Evolutionary conservation across 2,329 filamentous ascomycete species (phyloP), one percentile per base, ranked within the genome.

Genomic region (Aspergillus sp.): DNA sequence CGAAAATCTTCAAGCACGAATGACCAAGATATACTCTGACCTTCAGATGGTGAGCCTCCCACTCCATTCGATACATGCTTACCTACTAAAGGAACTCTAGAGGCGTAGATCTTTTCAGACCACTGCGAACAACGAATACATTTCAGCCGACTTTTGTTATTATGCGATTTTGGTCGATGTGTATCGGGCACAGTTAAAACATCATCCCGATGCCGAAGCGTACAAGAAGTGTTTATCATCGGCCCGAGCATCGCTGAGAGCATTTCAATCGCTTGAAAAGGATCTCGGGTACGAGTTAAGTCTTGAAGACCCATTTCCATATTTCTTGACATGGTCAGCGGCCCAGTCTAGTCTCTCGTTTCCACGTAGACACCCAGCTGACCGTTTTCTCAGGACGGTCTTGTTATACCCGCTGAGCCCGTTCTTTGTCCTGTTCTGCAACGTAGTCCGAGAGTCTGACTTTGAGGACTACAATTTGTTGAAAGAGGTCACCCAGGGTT

Each of bases 131-230:
- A 50, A 44, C 11, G 58, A 64, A 23, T 65, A 62, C 62, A 38
- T 60, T 14, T 51, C 59, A 11, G 49, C 46, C 2, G 64, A 65
- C 13, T 66, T 66, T 32, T 59, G 55, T 36, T 64, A 60, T 46
- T 62, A 59, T 38, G 57, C 63, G 1, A 64, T 66, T 29, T 50
- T 62, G 5, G 62, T 64, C 4, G 63, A 65, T n/a, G 56, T 65
- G 32, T 55, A 61, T 16, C 59, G 64, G 25, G 63, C 64, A 4
- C 57, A 58, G 1, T 40, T 65, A n/a, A 57, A 52, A 42, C 54
- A 47, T 36, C 43, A 50, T 1, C 58, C 58, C 29, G 61, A 54
- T 13, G 62, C 61, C 2, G 23, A 58, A 20, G 56, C 59, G 3
- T 63, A 64, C 38, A 53, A 40, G 10, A 59, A 64, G 53, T 65